Evolutionary conservation across 257 asterid species (phyloP), one percentile per base, ranked within the genome.

Genomic region (Perilla frutescens): DNA sequence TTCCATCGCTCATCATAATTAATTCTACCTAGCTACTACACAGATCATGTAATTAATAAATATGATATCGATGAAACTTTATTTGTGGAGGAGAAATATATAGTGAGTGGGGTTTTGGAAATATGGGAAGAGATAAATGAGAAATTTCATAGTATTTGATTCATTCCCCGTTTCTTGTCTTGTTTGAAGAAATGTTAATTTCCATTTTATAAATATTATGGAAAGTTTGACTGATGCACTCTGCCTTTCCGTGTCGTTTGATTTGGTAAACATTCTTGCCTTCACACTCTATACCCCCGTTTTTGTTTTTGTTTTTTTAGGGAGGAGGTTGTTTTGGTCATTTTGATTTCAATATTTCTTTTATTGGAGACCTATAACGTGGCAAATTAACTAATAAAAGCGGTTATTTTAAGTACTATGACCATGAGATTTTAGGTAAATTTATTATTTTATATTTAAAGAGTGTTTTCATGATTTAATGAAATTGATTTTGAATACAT

Each of bases 1-100:
- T 86, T 44, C 82, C 90, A 40, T 71, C 73, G 1, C 76, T 62
- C 82, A 77, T 80, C 31, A 14, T 34, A 29, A 5, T 31, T 72
- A 9, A 6, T 34, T 4, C 37, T 20, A 37, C 10, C 14, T 15
- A 20, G 1, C 62, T 10, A 39, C 14, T n/a, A 32, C 12, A 54
- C 32, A 1, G 0, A 20, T 20, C 26, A 20, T 20, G 26, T 20
- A 20, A 20, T 20, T 0, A 20, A 20, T 20, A n/a, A n/a, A n/a
- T n/a, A n/a, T n/a, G n/a, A n/a, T n/a, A n/a, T n/a, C n/a, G n/a
- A 20, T 20, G 26, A 20, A 20, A 20, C 0, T 20, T 20, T 20
- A 20, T 20, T 20, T 20, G 26, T 20, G n/a, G n/a, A n/a, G n/a
- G n/a, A n/a, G n/a, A n/a, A n/a, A n/a, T n/a, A n/a, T n/a, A n/a